Evolutionary conservation across 495 filamentous ascomycete genomes (phyloP), one percentile per base, ranked within the genome.

Genomic region (Penicillium antarcticum): DNA sequence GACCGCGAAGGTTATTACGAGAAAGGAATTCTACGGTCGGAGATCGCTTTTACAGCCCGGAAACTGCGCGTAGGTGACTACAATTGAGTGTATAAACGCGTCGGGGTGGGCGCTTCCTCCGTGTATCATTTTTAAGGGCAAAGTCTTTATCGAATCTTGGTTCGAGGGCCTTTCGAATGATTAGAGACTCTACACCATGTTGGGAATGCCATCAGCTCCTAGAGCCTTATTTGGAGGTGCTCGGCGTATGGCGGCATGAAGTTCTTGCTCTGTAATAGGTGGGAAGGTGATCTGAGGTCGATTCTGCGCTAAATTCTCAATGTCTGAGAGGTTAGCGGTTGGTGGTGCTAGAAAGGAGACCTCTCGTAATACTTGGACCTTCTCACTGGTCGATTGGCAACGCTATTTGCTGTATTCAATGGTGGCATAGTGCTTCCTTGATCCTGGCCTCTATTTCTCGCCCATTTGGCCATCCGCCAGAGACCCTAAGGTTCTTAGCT

Each of bases 181-280:
- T n/a, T n/a, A n/a, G n/a, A n/a, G n/a, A n/a, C 53, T 44, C 48
- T 29, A 53, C 1, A 69, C 23, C 7, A 24, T 35, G 31, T 67
- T 65, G 1, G 61, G 52, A 21, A 69, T 62, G 5, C 36, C 36
- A 34, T 68, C 56, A 4, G 26, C 17, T 6, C 59, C 60, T 12
- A 59, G 62, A 5, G 65, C 66, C 48, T 70, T 72, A 17, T 67
- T 51, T 4, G 45, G 42, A 11, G 50, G 49, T 4, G 55, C 47
- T 13, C 19, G 36, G 5, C 42, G 37, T 9, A 68, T 52, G 2
- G 56, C 58, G 23, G 53, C 47, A 23, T n/a, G 4, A 3, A 23
- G 2, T 23, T 23, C 21, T 23, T 23, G 21, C 2, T 23, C 2
- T 0, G 21, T 23, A 5, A 23, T 23, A 23, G 21, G 2, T 2